Evolutionary conservation across 1,139 yeast genomes (phyloP), one percentile per base, ranked within the genome.

Genomic region (Suhomyces kunorum): DNA sequence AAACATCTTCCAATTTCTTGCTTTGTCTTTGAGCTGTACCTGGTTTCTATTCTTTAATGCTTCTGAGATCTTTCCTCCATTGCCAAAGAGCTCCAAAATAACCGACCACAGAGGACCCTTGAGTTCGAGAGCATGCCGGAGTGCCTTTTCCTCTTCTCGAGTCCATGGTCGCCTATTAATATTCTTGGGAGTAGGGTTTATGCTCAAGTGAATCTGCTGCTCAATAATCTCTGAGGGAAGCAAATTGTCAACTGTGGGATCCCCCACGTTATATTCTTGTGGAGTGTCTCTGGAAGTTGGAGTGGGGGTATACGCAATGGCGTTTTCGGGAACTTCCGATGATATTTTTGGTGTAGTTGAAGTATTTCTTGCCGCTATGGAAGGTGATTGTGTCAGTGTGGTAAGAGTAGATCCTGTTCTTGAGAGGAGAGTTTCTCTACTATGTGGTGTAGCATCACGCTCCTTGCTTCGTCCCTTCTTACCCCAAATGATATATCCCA

Each of bases 21-120:
- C 98, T 58, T 92, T 92, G 59, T 92, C 98, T 59, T 92, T 92
- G 43, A 92, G 72, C 59, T 90, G 98, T 9, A 90, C 89, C 57
- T 89, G 95, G 9, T 85, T 83, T 56, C 98, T 73, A 56, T 88
- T 87, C 59, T 87, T 90, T 50, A 92, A 71, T 1, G 83, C 81
- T 59, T 92, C 97, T 19, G 84, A 81, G 18, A 86, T 75, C 34
- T 83, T 77, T 4, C 98, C 98, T 7, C 97, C 98, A 7, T 95
- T 85, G 0, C 98, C 98, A 59, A 86, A 87, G 18, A 85, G 67
- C 54, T 87, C 96, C 34, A 89, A 64, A 40, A 92, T 92, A 41
- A 86, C 85, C 1, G 95, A 76, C 98, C 98, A 92, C 50, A 83
- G 87, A 0, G 98, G 95, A 1, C 98, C 98, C 50, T 83, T 81